Conservation (phyloP, 2,329 filamentous ascomycete genomes). For the Phialemonium atrogriseum region DNA sequence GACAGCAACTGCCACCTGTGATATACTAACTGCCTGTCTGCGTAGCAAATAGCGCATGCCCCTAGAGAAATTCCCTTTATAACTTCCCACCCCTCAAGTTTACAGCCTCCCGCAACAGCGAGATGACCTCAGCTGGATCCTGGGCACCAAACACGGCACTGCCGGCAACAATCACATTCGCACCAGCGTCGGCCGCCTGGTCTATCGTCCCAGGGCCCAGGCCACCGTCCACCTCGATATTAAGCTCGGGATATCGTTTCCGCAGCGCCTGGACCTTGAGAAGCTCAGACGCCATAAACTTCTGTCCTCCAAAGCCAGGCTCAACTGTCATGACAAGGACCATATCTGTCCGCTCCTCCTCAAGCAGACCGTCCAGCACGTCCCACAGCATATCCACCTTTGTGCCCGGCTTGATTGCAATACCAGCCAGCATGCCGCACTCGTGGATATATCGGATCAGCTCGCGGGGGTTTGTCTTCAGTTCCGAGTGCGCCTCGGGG, state of each 20-base stretch:
- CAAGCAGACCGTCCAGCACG: conserved; percentile 64
- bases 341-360: conserved; percentile 87
- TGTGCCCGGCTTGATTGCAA: conserved; percentile 92
- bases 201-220: conserved; percentile 84
- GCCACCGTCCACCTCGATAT: conserved; percentile 94
- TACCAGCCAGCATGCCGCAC: conserved; percentile 78
- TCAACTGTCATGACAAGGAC: conserved; percentile 97
- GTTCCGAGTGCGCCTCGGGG: conserved; percentile 60
- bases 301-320: conserved; percentile 94
- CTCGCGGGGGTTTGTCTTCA: conserved; percentile 72
- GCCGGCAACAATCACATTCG: conserved; percentile 96
- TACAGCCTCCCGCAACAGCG: conserved; percentile 70
- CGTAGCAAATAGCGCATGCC: no score
- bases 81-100: conserved; percentile 45
- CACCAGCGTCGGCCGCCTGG: conserved; percentile 87
- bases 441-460: conserved; percentile 88
- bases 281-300: conserved; percentile 94
- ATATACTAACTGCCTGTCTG: no score
- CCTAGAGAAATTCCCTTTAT: no score
- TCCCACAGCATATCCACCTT: conserved; percentile 88
- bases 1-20: no score
- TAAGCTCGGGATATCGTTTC: conserved; percentile 77
- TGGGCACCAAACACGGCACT: conserved; percentile 92
- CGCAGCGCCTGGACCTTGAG: conserved; percentile 86
- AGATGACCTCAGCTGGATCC: conserved; percentile 80